Evolutionary conservation across 2,329 filamentous ascomycete species (phyloP).

Genomic region (Chaetomiaceae sp.): DNA sequence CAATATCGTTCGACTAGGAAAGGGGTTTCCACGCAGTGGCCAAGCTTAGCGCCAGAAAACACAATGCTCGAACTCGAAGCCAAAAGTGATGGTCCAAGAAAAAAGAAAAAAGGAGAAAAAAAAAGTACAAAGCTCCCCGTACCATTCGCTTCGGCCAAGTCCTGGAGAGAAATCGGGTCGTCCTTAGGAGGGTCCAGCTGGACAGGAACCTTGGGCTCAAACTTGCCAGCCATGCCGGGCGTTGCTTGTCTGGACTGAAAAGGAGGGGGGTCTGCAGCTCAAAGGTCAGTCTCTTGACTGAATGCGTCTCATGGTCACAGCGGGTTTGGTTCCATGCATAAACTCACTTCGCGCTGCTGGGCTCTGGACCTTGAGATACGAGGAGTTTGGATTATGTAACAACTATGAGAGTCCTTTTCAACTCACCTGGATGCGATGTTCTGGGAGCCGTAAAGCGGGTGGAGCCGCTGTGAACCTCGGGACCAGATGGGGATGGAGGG

Average conservation of each 20-base stretch:
- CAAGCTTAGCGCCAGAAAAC: no score
- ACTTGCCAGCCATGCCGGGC: constrained; percentile 65
- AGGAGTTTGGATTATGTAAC: no score
- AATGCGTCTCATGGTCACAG: not conserved
- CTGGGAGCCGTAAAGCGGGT: not conserved
- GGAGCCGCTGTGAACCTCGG: constrained; percentile 15
- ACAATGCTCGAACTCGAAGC: no score
- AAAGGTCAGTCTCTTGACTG: no score
- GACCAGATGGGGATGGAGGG: constrained; percentile 4
- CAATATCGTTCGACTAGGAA: no score
- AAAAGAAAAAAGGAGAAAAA: not conserved
- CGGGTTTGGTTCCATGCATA: not conserved
- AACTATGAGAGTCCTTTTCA: not conserved
- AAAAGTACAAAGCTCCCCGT: constrained; percentile 31
- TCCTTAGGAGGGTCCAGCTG: constrained; percentile 79
- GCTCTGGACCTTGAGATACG: no score
- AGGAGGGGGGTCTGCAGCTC: not conserved
- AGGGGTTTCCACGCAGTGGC: no score
- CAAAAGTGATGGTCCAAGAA: no score
- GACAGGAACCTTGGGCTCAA: constrained; percentile 74
- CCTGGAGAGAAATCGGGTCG: constrained; percentile 75
- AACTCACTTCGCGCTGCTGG: not conserved
- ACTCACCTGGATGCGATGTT: not conserved
- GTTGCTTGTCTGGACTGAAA: constrained; percentile 18
- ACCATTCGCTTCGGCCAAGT: constrained; percentile 82